Base-by-base conservation (phyloP, 1,284 basidiomycete genomes). In the Ustilago lituana region DNA sequence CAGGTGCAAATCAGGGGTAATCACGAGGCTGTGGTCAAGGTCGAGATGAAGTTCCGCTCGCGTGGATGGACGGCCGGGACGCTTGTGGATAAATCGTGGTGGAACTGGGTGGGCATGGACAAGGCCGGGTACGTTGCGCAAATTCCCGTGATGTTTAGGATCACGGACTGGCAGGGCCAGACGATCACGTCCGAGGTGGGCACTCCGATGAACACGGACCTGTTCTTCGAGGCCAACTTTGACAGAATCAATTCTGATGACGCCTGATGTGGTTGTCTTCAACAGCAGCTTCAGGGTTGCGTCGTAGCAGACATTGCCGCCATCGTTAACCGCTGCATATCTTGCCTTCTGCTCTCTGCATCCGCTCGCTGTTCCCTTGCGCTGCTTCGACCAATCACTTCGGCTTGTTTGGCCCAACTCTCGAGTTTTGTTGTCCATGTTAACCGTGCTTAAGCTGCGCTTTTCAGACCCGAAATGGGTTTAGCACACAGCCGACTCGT, bases 91-190 rank as follows among this genome's bases (percentile, higher is more conserved):
- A 51, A 38, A 27, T 27, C 41, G 6, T 69, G 43, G 35, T 69
- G 66, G 66, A 49, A 54, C 40, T 67, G 48, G 49, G 46, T 46
- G 12, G 32, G 19, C 8, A 12, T 27, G 4, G 27, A 24, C 5
- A 17, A 26, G 8, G 3, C 22, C 12, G 27, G 14, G 5, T 35
- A 37, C n/a, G 11, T 54, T 12, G 35, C 17, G 19, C 10, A 44
- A 6, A 59, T 41, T 2, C 12, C n/a, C 2, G 33, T 69, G 31
- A 23, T n/a, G 2, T 70, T 70, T 53, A 39, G 67, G 12, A 15
- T 70, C 20, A 60, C 62, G 9, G 67, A 70, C 24, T 70, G 67
- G 67, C 56, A 70, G 53, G 67, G 61, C 12, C 57, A 65, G 43
- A 65, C 57, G 2, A 64, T 70, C 53, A 51, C 60, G 1, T 53